Base-by-base conservation (phyloP, 1,139 yeast species). In the Kodamaea anthophila region DNA sequence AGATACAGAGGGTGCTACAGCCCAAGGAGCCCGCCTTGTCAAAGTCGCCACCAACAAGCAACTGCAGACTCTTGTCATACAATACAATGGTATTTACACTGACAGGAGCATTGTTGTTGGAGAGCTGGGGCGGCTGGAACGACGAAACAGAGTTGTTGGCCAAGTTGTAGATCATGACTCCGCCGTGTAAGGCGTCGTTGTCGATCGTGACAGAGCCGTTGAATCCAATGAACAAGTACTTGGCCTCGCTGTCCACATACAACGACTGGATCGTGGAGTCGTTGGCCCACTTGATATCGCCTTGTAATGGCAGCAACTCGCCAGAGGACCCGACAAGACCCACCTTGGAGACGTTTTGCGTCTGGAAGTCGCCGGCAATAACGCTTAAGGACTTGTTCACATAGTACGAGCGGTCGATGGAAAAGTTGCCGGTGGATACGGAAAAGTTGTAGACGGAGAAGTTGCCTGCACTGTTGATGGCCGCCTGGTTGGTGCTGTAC, bases 21-120 rank as follows among this genome's bases (percentile, higher is more conserved):
- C 62, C 58, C 37, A 72, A 56, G 6, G 77, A 62, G 0, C 83
- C 79, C 3, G 82, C 80, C 21, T 62, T 53, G 18, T 66, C 68
- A 46, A 85, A 85, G 27, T 74, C 64, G 13, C 98, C 98, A 28
- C 85, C 95, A 8, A 85, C 82, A 22, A 86, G 61, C 12, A 87
- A 51, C 14, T 69, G 63, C 14, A 65, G 51, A 6, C 64, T 64
- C 18, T 59, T 56, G 20, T 75, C 78, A 39, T 72, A 68, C 33
- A 67, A 62, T 3, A 70, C 74, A 36, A 84, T 54, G 3, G 80
- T 55, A 34, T 70, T 73, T 6, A 84, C 71, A 23, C 49, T 42
- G 3, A 71, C 59, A 9, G 52, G 24, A 14, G 42, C 29, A 36
- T 47, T 53, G 41, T 47, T 37, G 33, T 40, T 38, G 3, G 61